phyloP scores from a whole-genome alignment of 768 basidiomycete species.

The Boletellus sp. region DNA sequence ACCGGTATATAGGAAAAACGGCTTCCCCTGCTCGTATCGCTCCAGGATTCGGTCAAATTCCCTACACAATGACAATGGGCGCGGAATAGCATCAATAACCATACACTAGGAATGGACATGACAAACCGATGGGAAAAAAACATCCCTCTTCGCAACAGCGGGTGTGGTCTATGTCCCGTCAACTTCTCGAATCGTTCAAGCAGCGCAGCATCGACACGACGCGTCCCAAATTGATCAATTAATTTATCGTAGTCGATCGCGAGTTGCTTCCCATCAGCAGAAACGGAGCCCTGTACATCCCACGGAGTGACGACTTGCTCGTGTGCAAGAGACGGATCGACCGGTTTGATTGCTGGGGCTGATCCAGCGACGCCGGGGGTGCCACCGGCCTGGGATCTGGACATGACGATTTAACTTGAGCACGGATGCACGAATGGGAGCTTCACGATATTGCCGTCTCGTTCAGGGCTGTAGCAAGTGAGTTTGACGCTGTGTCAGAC shows the following conservation, averaged over 20 bases:
- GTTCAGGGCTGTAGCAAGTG: slow-evolving; percentile 25
- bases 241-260: slow-evolving; percentile 98
- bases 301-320: slow-evolving; percentile 93
- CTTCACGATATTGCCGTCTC: slow-evolving; percentile 32
- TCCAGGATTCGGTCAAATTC: slow-evolving; percentile 93
- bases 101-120: not conserved
- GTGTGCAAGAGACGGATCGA: slow-evolving; percentile 29
- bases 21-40: slow-evolving; percentile 94
- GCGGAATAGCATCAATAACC: not conserved
- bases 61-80: slow-evolving; percentile 50
- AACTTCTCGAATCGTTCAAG: slow-evolving; percentile 87
- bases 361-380: not conserved
- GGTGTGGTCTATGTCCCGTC: slow-evolving; percentile 85
- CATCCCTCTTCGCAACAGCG: slow-evolving; percentile 84
- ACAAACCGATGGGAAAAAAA: slow-evolving; percentile 97
- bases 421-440: not conserved
- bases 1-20: slow-evolving; percentile 97
- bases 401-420: not conserved
- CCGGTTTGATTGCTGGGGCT: slow-evolving; percentile 33
- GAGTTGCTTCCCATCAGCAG: slow-evolving; percentile 83
- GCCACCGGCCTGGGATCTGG: slow-evolving; percentile 13
- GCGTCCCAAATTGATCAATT: slow-evolving; percentile 90
- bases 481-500: slow-evolving; percentile 23
- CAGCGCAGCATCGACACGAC: slow-evolving; percentile 68
- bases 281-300: slow-evolving; percentile 92